Evolutionary conservation across 2,329 filamentous ascomycete genomes (phyloP), one percentile per base, ranked within the genome.

Genomic region (Rhynchosporium graminicola): DNA sequence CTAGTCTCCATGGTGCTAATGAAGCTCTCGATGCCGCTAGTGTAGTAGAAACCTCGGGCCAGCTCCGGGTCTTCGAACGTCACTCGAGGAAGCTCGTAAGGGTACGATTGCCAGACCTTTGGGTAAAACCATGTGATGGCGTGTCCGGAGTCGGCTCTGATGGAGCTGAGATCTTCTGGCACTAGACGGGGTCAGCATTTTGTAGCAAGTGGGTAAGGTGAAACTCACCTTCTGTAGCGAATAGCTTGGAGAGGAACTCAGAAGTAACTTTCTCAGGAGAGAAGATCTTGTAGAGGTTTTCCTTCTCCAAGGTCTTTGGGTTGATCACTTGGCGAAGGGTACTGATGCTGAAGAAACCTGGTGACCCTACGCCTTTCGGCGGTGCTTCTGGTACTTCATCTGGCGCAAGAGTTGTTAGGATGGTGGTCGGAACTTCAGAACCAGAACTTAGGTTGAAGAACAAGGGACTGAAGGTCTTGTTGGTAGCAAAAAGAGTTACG

Each of bases 1-100:
- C 88, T 97, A 6, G 95, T 97, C 80, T 99, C 95, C 95, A 99
- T 98, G 0, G 92, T 97, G 9, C 90, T 95, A 69, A 98, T 96
- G 74, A 99, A 97, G 69, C 89, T 89, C 77, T 98, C 94, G 48
- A 98, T 96, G 2, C 85, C 87, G 10, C 85, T 86, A 0, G 87
- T 89, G 73, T 89, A 89, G 76, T 87, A 95, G 13, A 94, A 71
- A 0, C 85, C 84, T 6, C 82, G 76, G 4, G 85, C 87, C 3
- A 97, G 74, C 65, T 87, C 79, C 3, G 88, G 84, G 64, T 95
- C 89, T 69, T 97, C 92, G 74, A 98, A 99, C 0, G 90, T 93
- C 0, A 92, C 87, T 0, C 92, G 84, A 0, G 94, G 94, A n/a
- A 87, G 84, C 69, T 92, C 85, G 66, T 91, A 87, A 0, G 95